These are phyloP conservation scores for Sphaerobolus stellatus DNA, from an alignment of 1,284 basidiomycete species.

Conservation along the genomic window DNA sequence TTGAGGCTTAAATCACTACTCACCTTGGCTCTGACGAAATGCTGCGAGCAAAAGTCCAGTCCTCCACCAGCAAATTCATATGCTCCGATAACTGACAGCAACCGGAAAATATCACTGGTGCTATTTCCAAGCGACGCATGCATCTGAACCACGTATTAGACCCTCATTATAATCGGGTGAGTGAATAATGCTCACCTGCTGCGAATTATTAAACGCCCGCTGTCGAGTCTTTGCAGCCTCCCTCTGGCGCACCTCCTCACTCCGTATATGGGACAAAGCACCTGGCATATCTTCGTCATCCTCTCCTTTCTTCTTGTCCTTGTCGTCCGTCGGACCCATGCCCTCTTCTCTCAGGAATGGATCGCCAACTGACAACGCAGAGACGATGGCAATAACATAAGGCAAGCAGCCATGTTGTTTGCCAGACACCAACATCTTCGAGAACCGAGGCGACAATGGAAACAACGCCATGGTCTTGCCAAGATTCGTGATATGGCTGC, in stretches of 20 bases:
- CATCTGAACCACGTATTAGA: slow-evolving; percentile 40
- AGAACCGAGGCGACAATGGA: slow-evolving; percentile 90
- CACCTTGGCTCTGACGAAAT: slow-evolving; percentile 93
- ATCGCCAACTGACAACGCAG: slow-evolving; percentile 92
- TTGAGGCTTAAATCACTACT: slow-evolving; percentile 17
- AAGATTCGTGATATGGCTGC: slow-evolving; percentile 80
- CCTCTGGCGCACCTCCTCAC: slow-evolving; percentile 60
- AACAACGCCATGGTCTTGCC: slow-evolving; percentile 92
- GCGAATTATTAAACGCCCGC: slow-evolving; percentile 77
- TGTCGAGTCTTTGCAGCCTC: slow-evolving; percentile 66
- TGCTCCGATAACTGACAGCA: slow-evolving; percentile 91
- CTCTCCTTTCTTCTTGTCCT: slow-evolving; percentile 46
- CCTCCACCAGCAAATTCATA: slow-evolving; percentile 90
- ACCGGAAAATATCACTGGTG: slow-evolving; percentile 87
- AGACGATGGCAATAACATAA: slow-evolving; percentile 90
- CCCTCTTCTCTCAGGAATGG: slow-evolving; percentile 89
- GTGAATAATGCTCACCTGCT: slow-evolving; percentile 55
- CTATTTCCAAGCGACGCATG: slow-evolving; percentile 82
- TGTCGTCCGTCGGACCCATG: slow-evolving; percentile 47
- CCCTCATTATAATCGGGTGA: not conserved
- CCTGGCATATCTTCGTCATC: slow-evolving; percentile 28
- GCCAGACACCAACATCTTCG: slow-evolving; percentile 92
- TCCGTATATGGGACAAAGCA: slow-evolving; percentile 51
- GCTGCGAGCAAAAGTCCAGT: slow-evolving; percentile 78
- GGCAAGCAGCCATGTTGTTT: slow-evolving; percentile 90